Percentiles rank a stretch among this genome's conserved stretches.
phyloP scores from a whole-genome alignment of 306 rosid genomes.

The Betula pendula region DNA sequence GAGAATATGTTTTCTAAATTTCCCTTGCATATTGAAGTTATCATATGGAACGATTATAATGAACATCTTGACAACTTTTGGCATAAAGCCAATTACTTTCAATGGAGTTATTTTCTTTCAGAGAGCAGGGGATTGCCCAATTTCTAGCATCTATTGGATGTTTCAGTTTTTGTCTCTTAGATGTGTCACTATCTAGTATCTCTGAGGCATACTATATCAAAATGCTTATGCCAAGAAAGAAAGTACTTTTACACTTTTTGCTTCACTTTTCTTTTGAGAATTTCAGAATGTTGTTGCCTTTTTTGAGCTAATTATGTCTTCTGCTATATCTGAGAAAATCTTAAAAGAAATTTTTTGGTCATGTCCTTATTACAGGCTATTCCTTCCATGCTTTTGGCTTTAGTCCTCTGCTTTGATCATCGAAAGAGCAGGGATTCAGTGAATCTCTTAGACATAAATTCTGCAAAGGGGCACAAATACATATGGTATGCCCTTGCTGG shows the following conservation, averaged over 20 bases:
- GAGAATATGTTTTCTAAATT: neutral
- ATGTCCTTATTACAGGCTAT: slow-evolving; percentile 63
- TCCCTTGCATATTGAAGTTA: too few species aligned
- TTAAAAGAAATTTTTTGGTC: neutral
- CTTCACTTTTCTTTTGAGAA: neutral
- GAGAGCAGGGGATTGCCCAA: neutral
- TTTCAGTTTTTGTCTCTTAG: neutral
- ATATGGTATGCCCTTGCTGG: slow-evolving; percentile 99
- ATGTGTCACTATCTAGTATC: neutral
- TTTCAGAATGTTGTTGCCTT: neutral
- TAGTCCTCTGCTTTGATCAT: slow-evolving; percentile 88
- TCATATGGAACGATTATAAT: neutral
- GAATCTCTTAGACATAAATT: slow-evolving; percentile 63
- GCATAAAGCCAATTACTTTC: neutral
- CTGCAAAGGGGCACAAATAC: slow-evolving; percentile 93
- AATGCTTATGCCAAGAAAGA: neutral
- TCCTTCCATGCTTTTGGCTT: slow-evolving; percentile 94
- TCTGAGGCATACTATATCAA: neutral
- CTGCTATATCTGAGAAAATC: neutral
- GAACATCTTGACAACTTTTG: neutral
- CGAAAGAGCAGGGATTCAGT: slow-evolving; percentile 74
- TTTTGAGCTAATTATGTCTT: neutral
- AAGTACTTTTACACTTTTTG: neutral
- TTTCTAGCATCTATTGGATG: neutral
- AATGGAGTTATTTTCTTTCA: neutral